phyloP scores from a whole-genome alignment of 768 basidiomycete species.

The Tubosaeta sp. region DNA sequence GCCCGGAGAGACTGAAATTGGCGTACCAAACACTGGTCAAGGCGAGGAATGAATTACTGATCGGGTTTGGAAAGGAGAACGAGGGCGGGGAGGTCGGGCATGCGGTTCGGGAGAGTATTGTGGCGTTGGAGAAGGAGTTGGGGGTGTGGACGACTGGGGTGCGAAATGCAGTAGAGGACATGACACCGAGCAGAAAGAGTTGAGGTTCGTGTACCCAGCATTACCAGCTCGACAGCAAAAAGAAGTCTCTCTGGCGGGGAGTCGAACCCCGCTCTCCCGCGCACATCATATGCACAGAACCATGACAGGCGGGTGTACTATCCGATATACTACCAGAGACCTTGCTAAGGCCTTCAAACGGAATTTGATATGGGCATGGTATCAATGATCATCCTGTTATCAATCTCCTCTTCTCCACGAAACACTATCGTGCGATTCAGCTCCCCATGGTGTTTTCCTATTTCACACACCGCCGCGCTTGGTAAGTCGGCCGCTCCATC shows the following conservation, averaged over 20 bases:
- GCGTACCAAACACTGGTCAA: conserved; percentile 61
- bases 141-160: conserved; percentile 65
- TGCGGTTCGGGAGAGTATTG: conserved; percentile 55
- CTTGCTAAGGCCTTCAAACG: too few species aligned
- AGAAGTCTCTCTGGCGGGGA: conserved; percentile 42
- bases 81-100: conserved; percentile 70
- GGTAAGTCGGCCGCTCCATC: conserved; percentile 22
- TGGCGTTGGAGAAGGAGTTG: conserved; percentile 68
- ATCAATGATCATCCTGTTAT: too few species aligned
- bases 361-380: too few species aligned
- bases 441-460: too few species aligned
- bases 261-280: conserved; percentile 44
- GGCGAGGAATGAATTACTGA: conserved; percentile 55
- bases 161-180: conserved; percentile 50
- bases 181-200: background rate
- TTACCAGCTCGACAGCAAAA: too few species aligned
- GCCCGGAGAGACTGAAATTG: conserved; percentile 55
- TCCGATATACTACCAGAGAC: conserved; percentile 49
- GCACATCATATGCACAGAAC: conserved; percentile 9
- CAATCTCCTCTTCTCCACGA: too few species aligned
- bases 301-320: conserved; percentile 50
- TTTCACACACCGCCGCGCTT: conserved; percentile 33
- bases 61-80: conserved; percentile 69
- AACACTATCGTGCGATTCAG: too few species aligned
- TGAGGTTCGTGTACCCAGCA: too few species aligned